phyloP scores from a whole-genome alignment of 2,329 filamentous ascomycete species.

The Paecilomyces dactylethromorphus region DNA sequence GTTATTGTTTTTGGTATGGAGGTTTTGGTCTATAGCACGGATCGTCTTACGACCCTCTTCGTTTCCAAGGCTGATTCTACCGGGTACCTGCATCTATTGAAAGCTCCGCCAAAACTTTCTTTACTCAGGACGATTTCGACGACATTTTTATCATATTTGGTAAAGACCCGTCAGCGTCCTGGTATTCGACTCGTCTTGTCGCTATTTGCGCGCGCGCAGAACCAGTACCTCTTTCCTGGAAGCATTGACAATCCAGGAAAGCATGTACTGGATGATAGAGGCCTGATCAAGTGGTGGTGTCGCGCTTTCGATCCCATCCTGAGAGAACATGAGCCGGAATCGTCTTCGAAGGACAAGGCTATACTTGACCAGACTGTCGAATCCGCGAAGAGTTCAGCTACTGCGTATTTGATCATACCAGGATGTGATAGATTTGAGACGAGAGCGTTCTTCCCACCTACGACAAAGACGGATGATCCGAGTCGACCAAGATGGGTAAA shows the following conservation, averaged over 20 bases:
- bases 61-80: constrained; percentile 97
- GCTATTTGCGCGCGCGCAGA: constrained; percentile 84
- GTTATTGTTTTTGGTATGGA: constrained; percentile 80
- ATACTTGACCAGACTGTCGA: constrained; percentile 20
- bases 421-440: constrained; percentile 79
- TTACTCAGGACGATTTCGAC: constrained; percentile 63
- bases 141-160: constrained; percentile 69
- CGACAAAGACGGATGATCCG: constrained; percentile 30
- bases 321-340: constrained; percentile 37
- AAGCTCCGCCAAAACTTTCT: constrained; percentile 57
- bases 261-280: constrained; percentile 85
- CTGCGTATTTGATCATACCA: constrained; percentile 79
- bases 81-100: constrained; percentile 67
- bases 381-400: constrained; percentile 39
- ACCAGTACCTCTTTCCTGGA: constrained; percentile 90
- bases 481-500: constrained; percentile 42
- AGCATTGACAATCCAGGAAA: constrained; percentile 80
- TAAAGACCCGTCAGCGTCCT: constrained; percentile 58
- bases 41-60: constrained; percentile 76
- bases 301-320: constrained; percentile 74
- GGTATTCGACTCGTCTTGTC: constrained; percentile 70
- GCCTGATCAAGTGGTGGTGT: constrained; percentile 94
- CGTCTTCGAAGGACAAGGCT: constrained; percentile 25
- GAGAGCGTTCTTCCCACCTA: constrained; percentile 65
- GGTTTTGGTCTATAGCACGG: constrained; percentile 78